Percentiles rank a stretch among this genome's conserved stretches.
Conservation (phyloP, 2,329 filamentous ascomycete species). For the Keithomyces neogunnii region DNA sequence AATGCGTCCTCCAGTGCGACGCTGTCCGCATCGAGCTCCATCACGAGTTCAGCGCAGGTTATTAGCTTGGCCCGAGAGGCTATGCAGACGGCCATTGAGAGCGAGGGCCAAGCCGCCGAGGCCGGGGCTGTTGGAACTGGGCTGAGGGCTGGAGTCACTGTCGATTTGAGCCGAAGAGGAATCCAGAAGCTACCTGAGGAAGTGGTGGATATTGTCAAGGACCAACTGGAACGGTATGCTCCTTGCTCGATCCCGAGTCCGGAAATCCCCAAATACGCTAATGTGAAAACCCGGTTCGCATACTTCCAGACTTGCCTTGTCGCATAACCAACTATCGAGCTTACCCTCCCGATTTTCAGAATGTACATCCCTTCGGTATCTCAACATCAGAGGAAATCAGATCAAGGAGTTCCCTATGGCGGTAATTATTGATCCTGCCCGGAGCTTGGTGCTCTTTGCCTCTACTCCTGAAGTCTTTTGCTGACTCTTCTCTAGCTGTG, state of each 20-base stretch:
- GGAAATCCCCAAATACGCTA: not conserved
- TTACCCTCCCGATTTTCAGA: slow-evolving; percentile 65
- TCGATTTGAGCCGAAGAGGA: slow-evolving; percentile 68
- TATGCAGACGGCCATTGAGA: slow-evolving; percentile 58
- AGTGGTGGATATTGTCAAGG: slow-evolving; percentile 65
- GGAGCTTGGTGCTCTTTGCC: not conserved
- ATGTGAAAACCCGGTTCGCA: not conserved
- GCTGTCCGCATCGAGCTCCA: slow-evolving; percentile 40
- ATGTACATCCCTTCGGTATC: slow-evolving; percentile 68
- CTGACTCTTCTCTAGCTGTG: slow-evolving; percentile 55
- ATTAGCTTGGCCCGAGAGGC: slow-evolving; percentile 57
- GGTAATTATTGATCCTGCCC: slow-evolving; percentile 27
- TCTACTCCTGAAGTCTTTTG: slow-evolving; percentile 8
- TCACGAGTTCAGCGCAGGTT: slow-evolving; percentile 51
- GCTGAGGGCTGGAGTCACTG: slow-evolving; percentile 63
- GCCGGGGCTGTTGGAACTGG: slow-evolving; percentile 50
- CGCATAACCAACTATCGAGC: slow-evolving; percentile 67
- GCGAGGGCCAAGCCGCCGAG: slow-evolving; percentile 56
- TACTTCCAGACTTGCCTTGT: slow-evolving; percentile 58
- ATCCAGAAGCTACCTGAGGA: slow-evolving; percentile 65
- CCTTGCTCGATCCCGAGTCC: not conserved
- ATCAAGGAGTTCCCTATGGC: slow-evolving; percentile 54
- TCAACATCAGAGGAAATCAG: slow-evolving; percentile 71
- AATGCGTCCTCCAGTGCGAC: slow-evolving; percentile 37
- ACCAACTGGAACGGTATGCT: slow-evolving; percentile 61